Conservation (phyloP, 257 asterid species). For the Solanum corneliomulleri region DNA sequence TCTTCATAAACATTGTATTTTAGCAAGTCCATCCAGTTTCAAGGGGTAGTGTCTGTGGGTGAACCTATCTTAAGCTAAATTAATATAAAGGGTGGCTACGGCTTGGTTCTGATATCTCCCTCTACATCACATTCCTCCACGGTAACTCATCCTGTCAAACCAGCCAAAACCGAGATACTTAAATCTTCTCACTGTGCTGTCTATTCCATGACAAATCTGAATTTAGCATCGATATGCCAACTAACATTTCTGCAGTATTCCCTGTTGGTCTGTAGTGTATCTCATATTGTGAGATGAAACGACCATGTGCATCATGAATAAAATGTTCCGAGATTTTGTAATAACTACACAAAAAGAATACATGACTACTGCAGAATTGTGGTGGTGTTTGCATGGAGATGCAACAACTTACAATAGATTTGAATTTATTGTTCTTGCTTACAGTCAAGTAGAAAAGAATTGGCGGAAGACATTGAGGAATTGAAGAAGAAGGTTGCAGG, state of each 20-base stretch:
- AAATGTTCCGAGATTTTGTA: not conserved
- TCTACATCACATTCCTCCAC: not conserved
- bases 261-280: not conserved
- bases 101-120: not conserved
- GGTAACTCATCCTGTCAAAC: not conserved
- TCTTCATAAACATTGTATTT: not conserved
- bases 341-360: not conserved
- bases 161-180: not conserved
- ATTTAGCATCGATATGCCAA: not conserved
- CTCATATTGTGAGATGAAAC: not conserved
- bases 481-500: constrained; percentile 88
- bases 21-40: not conserved
- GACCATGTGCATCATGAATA: not conserved
- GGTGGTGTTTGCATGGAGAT: constrained; percentile 37
- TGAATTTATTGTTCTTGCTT: constrained; percentile 2
- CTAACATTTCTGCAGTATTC: not conserved
- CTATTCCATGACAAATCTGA: not conserved
- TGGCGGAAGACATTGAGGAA: constrained; percentile 66
- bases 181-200: not conserved
- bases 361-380: not conserved
- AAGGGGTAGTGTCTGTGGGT: not conserved
- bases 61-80: not conserved
- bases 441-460: constrained; percentile 82
- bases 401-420: constrained; percentile 33
- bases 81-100: not conserved